Base-by-base conservation (phyloP, 257 asterid genomes). In the Linderniella brevidens region DNA sequence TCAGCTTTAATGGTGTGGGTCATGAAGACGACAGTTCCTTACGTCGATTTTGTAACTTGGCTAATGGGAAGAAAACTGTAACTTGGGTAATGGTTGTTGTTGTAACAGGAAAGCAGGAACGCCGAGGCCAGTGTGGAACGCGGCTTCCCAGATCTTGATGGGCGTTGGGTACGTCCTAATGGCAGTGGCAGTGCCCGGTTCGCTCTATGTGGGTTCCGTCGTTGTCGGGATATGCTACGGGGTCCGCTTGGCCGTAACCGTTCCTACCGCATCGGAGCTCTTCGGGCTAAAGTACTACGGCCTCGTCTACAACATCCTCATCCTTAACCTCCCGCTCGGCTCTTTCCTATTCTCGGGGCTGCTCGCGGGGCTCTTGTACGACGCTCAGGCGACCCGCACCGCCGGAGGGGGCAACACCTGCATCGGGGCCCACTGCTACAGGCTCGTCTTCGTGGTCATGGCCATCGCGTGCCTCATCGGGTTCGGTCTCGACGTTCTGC, bases 81-180 rank as follows among this genome's bases (percentile, higher is more conserved):
- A n/a, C n/a, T n/a, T n/a, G n/a, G n/a, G n/a, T n/a, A n/a, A n/a
- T n/a, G n/a, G n/a, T n/a, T n/a, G n/a, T n/a, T n/a, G n/a, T n/a
- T n/a, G n/a, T n/a, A n/a, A 25, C 38, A 82, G 94, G 71, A 64
- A 58, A 55, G 61, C 62, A 7, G 85, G 82, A 49, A 69, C 68
- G 4, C 88, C 92, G 3, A 71, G 94, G 64, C 94, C 92, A 0
- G n/a, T 79, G 5, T 76, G 85, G 92, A 79, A 79, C 14, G 88
- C 92, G 0, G 87, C 78, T 11, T 69, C 94, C 0, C 85, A 79
- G 18, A 59, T 76, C 11, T 67, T 82, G n/a, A 76, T 82, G 88
- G 73, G 78, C 0, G 19, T 72, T 1, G 92, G 94, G 13, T 79
- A 73, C 55, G 52, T 76, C 29, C 42, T 69, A 10, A 63, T 76